A percentile compares a stretch with the other conserved stretches of the same genome.
These are phyloP conservation scores for Pseudocercospora macadamiae DNA, from an alignment of 2,329 filamentous ascomycete genomes.

Conservation along the genomic window DNA sequence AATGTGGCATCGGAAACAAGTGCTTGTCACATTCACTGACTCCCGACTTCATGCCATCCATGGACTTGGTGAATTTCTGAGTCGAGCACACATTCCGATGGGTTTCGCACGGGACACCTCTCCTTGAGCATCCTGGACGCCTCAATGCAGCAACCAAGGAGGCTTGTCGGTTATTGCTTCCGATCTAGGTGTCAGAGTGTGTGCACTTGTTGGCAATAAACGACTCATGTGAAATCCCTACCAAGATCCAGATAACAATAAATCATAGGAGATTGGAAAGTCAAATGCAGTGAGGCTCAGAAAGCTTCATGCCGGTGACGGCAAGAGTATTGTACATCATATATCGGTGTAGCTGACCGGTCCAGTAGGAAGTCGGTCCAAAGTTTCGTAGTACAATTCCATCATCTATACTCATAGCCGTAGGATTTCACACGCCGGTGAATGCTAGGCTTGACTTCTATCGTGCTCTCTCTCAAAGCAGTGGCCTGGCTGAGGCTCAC, in stretches of 20 bases:
- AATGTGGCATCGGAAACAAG: constrained; percentile 2
- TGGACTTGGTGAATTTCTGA: background rate
- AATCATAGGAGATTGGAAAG: background rate
- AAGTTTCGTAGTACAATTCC: constrained; percentile 19
- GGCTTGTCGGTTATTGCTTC: background rate
- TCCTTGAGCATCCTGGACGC: too few relatives aligned
- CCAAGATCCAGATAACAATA: background rate
- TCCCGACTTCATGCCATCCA: constrained; percentile 15
- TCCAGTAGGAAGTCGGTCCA: background rate
- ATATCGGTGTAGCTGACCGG: background rate
- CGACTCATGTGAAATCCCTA: background rate
- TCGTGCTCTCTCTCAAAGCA: constrained; percentile 20
- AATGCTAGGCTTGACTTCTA: constrained; percentile 10
- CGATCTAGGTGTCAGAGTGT: background rate
- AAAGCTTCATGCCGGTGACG: constrained; percentile 8
- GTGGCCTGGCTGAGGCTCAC: constrained; percentile 20
- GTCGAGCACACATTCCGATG: background rate
- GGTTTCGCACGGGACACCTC: background rate
- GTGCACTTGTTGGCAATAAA: background rate
- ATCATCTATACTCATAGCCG: constrained; percentile 21
- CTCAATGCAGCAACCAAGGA: too few relatives aligned
- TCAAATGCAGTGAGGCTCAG: background rate
- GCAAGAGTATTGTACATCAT: constrained; percentile 9
- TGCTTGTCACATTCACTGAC: background rate
- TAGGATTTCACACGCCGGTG: constrained; percentile 13